A percentile compares a stretch with the other conserved stretches of the same genome.
Evolutionary conservation across 345 rosid species (phyloP).

Genomic region (thale cress (Arabidopsis thaliana)): TAIR10.1 NC_003071.7:7361501-7362000

Average conservation of each 20-base stretch:
- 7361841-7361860: not conserved
- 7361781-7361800: conserved; percentile 48
- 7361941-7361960: not conserved
- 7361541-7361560: conserved; percentile 79
- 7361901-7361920: not conserved
- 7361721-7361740: conserved; percentile 95
- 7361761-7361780: conserved; percentile 90
- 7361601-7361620: conserved; percentile 58
- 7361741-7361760: conserved; percentile 82
- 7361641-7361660: not conserved
- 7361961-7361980: conserved; percentile 78
- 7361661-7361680: conserved; percentile 56
- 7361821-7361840: not conserved
- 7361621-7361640: not conserved
- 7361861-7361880: conserved; percentile 86
- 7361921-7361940: not conserved
- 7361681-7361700: conserved; percentile 90
- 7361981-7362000: conserved; percentile 76
- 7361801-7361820: not conserved
- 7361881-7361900: conserved; percentile 94
- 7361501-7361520: conserved; percentile 76
- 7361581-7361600: not conserved
- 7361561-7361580: conserved; percentile 30
- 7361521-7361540: conserved; percentile 70
- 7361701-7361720: conserved; percentile 92